Conservation (phyloP, 371 early-diverging fungal genomes). For the Capillidium rhysosporum region DNA sequence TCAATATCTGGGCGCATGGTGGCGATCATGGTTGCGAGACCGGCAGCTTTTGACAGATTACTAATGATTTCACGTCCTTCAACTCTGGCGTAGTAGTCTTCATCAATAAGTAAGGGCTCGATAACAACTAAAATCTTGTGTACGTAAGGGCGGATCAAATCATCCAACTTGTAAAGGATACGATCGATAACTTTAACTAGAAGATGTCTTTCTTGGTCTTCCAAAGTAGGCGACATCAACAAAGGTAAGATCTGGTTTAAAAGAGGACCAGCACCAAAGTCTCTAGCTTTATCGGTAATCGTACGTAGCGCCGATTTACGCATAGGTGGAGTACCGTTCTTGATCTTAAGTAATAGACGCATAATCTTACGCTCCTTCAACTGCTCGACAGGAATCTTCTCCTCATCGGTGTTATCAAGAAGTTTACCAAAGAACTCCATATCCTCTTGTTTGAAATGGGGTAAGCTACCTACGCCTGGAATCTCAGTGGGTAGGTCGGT, state of each 20-base stretch:
- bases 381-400: conserved; percentile 67
- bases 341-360: conserved; percentile 85
- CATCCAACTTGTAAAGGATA: conserved; percentile 85
- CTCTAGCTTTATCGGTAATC: conserved; percentile 88
- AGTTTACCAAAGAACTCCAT: conserved; percentile 91
- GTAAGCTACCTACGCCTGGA: conserved; percentile 76
- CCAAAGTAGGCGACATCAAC: conserved; percentile 88
- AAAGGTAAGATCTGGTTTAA: conserved; percentile 91
- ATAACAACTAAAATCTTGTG: conserved; percentile 96
- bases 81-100: conserved; percentile 92
- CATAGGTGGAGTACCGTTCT: conserved; percentile 93
- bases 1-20: conserved; percentile 97
- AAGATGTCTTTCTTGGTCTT: conserved; percentile 95
- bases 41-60: conserved; percentile 94
- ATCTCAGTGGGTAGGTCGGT: conserved; percentile 62
- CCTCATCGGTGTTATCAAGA: conserved; percentile 67
- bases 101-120: conserved; percentile 91
- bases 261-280: conserved; percentile 87
- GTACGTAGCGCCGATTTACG: conserved; percentile 82
- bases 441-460: conserved; percentile 90
- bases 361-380: conserved; percentile 88
- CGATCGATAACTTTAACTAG: conserved; percentile 95
- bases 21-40: conserved; percentile 93
- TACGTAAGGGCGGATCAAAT: conserved; percentile 86
- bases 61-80: conserved; percentile 96